Evolutionary conservation across 495 filamentous ascomycete species (phyloP).

Genomic region (Penicillium longicatenatum): DNA sequence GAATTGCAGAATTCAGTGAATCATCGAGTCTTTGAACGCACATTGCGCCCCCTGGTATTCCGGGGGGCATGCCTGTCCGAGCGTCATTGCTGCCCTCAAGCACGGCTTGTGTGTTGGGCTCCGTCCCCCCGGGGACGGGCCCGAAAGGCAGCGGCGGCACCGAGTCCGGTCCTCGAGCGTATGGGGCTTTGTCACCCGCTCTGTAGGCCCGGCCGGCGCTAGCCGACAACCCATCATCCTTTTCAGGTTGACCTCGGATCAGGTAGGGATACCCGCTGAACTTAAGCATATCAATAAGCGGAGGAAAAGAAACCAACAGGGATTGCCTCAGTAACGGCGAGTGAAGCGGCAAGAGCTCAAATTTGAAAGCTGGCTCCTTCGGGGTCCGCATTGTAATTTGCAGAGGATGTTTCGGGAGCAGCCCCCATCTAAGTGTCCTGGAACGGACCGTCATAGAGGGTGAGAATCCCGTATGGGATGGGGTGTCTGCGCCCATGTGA

Average conservation of each 20-base stretch:
- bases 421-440: conserved; percentile 59
- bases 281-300: conserved; percentile 72
- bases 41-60: conserved; percentile 67
- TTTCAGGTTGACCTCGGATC: conserved; percentile 62
- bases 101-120: conserved; percentile 50
- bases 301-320: conserved; percentile 69
- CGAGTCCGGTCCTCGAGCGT: conserved; percentile 42
- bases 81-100: conserved; percentile 61
- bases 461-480: conserved; percentile 61
- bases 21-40: conserved; percentile 75
- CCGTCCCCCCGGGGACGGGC: conserved; percentile 33
- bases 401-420: conserved; percentile 62
- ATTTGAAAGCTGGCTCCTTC: conserved; percentile 65
- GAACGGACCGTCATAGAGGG: conserved; percentile 62
- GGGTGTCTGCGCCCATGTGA: conserved; percentile 52
- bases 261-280: conserved; percentile 64
- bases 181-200: conserved; percentile 41
- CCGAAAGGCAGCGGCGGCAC: conserved; percentile 49
- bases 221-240: conserved; percentile 15
- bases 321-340: conserved; percentile 71
- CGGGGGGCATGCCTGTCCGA: conserved; percentile 66
- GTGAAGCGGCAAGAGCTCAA: conserved; percentile 72
- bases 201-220: conserved; percentile 20
- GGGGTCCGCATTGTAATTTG: conserved; percentile 66
- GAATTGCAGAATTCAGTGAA: conserved; percentile 73